phyloP scores from a whole-genome alignment of 1,139 yeast genomes.

The Saccharomyces pastorianus region DNA sequence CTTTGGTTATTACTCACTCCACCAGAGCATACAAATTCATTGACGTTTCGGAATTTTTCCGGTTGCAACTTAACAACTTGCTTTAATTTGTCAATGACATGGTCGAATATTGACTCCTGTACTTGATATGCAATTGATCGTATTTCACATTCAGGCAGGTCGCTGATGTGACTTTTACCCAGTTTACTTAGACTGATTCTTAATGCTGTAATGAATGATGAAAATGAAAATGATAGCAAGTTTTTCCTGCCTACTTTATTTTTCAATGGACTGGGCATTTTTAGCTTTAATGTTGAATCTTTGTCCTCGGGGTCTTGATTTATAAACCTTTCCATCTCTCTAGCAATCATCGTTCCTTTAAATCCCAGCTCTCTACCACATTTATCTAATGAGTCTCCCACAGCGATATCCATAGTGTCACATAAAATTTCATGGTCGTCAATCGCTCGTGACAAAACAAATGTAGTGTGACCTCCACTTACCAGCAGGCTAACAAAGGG shows the following conservation, averaged over 20 bases:
- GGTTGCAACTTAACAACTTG: conserved; percentile 41
- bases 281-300: conserved; percentile 13
- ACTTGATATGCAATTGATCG: conserved; percentile 50
- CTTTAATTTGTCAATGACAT: conserved; percentile 56
- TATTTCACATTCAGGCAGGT: conserved; percentile 18
- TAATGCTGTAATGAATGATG: conserved; percentile 61
- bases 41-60: conserved; percentile 38
- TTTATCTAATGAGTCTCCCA: conserved; percentile 89
- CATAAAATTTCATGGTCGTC: conserved; percentile 63
- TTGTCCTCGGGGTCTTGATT: conserved; percentile 28
- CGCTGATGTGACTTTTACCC: conserved; percentile 5
- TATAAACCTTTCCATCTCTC: conserved; percentile 61
- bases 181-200: conserved; percentile 30
- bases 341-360: conserved; percentile 76
- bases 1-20: conserved; percentile 80
- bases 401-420: conserved; percentile 79
- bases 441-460: conserved; percentile 58
- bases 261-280: conserved; percentile 44
- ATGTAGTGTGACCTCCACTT: conserved; percentile 93
- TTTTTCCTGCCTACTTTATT: conserved; percentile 41
- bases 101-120: conserved; percentile 64
- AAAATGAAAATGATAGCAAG: conserved; percentile 59
- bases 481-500: conserved; percentile 78
- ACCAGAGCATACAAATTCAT: conserved; percentile 75
- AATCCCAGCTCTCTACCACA: conserved; percentile 83